Conservation (phyloP, 139 green algal genomes). For the Chlorella sp. region DNA sequence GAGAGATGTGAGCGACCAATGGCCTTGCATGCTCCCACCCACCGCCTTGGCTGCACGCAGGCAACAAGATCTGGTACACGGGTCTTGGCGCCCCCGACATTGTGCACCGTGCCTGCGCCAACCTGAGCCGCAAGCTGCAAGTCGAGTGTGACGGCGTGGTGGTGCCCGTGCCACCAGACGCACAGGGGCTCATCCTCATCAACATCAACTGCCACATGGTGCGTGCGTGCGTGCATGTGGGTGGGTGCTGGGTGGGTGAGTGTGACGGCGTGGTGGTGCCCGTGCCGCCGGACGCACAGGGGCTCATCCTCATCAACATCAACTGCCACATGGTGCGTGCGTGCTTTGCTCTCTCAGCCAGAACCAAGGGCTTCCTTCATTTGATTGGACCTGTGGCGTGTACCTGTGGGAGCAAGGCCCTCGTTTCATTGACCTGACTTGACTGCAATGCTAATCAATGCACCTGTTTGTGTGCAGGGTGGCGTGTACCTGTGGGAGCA, state of each 20-base stretch:
- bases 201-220: conserved; percentile 76
- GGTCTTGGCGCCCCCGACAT: conserved; percentile 66
- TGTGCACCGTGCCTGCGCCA: conserved; percentile 43
- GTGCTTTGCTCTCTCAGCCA: no score
- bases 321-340: conserved; percentile 55
- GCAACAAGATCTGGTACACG: conserved; percentile 74
- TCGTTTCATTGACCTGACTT: no score
- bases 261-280: conserved; percentile 55
- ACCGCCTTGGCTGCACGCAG: conserved; percentile 51
- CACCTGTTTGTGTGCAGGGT: conserved; percentile 8
- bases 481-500: conserved; percentile 53
- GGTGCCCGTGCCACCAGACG: conserved; percentile 48
- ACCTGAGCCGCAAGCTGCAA: conserved; percentile 48
- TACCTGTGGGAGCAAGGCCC: conserved; percentile 37
- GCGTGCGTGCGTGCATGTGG: background rate
- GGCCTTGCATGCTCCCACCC: background rate
- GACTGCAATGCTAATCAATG: background rate
- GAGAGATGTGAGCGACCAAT: background rate
- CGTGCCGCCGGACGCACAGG: conserved; percentile 56
- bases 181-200: conserved; percentile 62
- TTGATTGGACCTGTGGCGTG: no score
- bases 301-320: conserved; percentile 73
- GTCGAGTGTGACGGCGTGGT: conserved; percentile 59
- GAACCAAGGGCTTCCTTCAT: no score
- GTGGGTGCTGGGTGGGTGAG: conserved; percentile 5